Base-by-base conservation (phyloP, 1,284 basidiomycete species). In the Fomes fomentarius region DNA sequence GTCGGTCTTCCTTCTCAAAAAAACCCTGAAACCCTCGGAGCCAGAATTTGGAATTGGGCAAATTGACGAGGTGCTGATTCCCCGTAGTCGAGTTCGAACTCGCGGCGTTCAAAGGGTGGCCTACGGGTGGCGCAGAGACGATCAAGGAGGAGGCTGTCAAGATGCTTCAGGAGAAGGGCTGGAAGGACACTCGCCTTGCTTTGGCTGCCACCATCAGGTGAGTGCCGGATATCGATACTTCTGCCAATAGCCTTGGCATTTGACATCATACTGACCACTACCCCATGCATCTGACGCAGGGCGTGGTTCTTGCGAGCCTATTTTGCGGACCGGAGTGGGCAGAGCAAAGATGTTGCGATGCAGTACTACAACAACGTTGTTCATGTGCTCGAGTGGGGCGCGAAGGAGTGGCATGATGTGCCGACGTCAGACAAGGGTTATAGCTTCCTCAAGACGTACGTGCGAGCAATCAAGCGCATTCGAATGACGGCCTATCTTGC, bases 361-460 rank as follows among this genome's bases (percentile, higher is more conserved):
- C 50, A 61, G 45, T 50, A 52, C 38, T 61, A 60, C 43, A 62
- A 65, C 26, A 66, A 63, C 40, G 69, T 72, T 6, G 37, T 76
- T 15, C 67, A 72, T 24, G 56, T 78, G 40, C 68, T 78, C 9
- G 69, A 75, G 38, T 77, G 76, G 76, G 77, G 76, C 15, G 60
- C 66, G 24, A 61, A 61, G 21, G 56, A 57, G n/a, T 77, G 76
- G 76, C 52, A 64, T 21, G 60, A 74, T 45, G 70, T 76, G 1
- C 57, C 70, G 10, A 61, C 43, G 14, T 50, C 58, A 1, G 65
- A 69, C 5, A 63, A 69, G 4, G 71, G 72, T 1, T 56, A 58
- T n/a, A 65, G 74, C 33, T 74, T 74, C 54, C 65, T 69, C 17
- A 51, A 62, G 17, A 67, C 66, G 2, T 74, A 73, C 56, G 54